phyloP scores from a whole-genome alignment of 1,284 basidiomycete genomes.

The Trichosporon asahii region DNA sequence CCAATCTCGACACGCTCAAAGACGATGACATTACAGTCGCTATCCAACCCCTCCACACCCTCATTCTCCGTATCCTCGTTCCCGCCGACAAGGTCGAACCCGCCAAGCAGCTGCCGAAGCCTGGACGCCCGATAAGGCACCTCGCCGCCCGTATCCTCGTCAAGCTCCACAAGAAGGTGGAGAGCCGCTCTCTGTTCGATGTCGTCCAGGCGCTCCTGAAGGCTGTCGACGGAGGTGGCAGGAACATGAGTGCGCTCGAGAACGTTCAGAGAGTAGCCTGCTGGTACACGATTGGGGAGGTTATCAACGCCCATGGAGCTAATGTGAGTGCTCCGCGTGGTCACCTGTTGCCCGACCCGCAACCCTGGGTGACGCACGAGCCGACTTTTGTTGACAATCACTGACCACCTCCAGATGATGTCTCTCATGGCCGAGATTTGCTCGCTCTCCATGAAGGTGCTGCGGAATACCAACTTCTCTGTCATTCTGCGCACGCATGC shows the following conservation, averaged over 20 bases:
- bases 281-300: slow-evolving; percentile 74
- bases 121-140: slow-evolving; percentile 79
- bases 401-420: slow-evolving; percentile 67
- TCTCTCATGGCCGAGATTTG: slow-evolving; percentile 85
- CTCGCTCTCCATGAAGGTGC: slow-evolving; percentile 62
- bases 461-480: slow-evolving; percentile 65
- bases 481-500: slow-evolving; percentile 81
- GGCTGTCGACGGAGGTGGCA: slow-evolving; percentile 56
- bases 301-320: slow-evolving; percentile 77
- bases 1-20: slow-evolving; percentile 40
- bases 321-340: slow-evolving; percentile 59
- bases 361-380: not conserved
- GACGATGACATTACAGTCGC: slow-evolving; percentile 12
- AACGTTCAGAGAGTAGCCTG: slow-evolving; percentile 60
- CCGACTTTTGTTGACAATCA: not conserved
- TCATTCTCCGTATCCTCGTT: slow-evolving; percentile 44
- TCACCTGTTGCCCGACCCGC: not conserved
- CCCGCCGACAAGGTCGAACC: slow-evolving; percentile 23
- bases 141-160: slow-evolving; percentile 74
- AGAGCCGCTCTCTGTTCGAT: slow-evolving; percentile 81
- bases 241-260: slow-evolving; percentile 56
- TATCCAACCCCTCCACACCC: slow-evolving; percentile 38
- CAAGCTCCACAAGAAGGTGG: slow-evolving; percentile 72
- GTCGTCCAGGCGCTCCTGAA: slow-evolving; percentile 75
- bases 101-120: slow-evolving; percentile 59